phyloP scores from a whole-genome alignment of 768 basidiomycete genomes.

The Tephrocybe rancida region DNA sequence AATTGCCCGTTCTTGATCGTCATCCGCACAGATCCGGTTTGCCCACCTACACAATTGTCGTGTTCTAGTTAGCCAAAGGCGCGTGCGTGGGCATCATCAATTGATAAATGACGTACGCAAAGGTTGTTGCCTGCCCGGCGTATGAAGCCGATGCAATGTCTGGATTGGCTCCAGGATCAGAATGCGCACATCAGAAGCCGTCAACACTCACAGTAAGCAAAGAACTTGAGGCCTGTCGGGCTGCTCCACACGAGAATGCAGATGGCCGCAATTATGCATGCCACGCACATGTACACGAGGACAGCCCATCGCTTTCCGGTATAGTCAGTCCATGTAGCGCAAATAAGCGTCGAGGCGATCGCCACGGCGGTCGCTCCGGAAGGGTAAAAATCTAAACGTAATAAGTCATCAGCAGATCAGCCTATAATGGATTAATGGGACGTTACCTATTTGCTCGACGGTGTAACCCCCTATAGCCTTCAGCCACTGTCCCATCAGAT shows the following conservation, averaged over 20 bases:
- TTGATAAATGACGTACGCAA: slow-evolving; percentile 48
- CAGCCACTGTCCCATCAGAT: slow-evolving; percentile 75
- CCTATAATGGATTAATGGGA: too few species aligned
- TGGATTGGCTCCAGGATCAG: slow-evolving; percentile 18
- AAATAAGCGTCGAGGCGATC: slow-evolving; percentile 63
- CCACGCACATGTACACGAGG: slow-evolving; percentile 62
- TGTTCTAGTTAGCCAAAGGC: slow-evolving; percentile 1
- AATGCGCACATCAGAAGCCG: neutral
- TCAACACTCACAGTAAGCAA: slow-evolving; percentile 65
- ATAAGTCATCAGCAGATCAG: too few species aligned
- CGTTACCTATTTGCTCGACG: slow-evolving; percentile 64
- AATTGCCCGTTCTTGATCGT: slow-evolving; percentile 68
- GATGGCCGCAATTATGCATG: slow-evolving; percentile 53
- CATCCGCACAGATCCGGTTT: slow-evolving; percentile 75
- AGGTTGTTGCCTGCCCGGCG: slow-evolving; percentile 76
- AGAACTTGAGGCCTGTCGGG: slow-evolving; percentile 67
- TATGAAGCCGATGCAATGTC: slow-evolving; percentile 69
- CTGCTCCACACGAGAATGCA: slow-evolving; percentile 64
- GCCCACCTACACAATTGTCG: slow-evolving; percentile 56
- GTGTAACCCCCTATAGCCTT: slow-evolving; percentile 63
- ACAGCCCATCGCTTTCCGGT: slow-evolving; percentile 63
- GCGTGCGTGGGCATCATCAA: neutral
- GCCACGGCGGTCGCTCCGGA: slow-evolving; percentile 67
- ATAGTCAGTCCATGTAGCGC: slow-evolving; percentile 65
- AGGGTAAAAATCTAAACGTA: slow-evolving; percentile 46